Conservation (phyloP, 495 filamentous ascomycete species). For the Massariosphaeria phaeospora region DNA sequence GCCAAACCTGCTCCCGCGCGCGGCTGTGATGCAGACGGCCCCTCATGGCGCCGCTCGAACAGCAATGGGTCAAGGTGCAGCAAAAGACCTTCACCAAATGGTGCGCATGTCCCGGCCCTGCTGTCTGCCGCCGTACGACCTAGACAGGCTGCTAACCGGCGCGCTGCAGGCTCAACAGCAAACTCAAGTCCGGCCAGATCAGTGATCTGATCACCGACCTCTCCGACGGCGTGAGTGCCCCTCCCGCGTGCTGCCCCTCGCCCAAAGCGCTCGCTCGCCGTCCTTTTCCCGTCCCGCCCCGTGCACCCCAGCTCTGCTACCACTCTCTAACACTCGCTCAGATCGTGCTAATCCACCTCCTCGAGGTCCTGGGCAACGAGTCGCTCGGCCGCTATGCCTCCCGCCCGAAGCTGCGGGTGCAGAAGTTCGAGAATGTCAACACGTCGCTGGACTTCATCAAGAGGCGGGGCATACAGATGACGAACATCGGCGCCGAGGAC, state of each 20-base stretch:
- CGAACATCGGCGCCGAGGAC: conserved; percentile 97
- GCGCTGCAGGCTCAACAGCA: conserved; percentile 78
- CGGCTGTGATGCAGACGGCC: conserved; percentile 17
- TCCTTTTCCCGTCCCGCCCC: not conserved
- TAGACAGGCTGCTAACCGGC: conserved; percentile 18
- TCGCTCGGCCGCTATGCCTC: conserved; percentile 95
- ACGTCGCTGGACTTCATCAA: conserved; percentile 90
- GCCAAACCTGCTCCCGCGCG: not conserved
- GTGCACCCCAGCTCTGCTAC: not conserved
- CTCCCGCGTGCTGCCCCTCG: no score
- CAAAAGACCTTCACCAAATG: conserved; percentile 99
- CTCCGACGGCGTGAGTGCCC: conserved; percentile 75
- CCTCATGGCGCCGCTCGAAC: conserved; percentile 62
- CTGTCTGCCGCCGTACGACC: conserved; percentile 15
- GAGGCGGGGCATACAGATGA: conserved; percentile 86
- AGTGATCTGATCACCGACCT: conserved; percentile 83
- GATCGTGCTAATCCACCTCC: conserved; percentile 91
- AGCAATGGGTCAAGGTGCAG: conserved; percentile 93
- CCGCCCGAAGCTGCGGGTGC: conserved; percentile 90
- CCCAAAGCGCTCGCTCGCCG: no score
- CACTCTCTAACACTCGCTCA: conserved; percentile 38
- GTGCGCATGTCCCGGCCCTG: conserved; percentile 43
- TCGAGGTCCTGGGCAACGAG: conserved; percentile 89
- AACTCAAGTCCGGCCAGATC: conserved; percentile 73
- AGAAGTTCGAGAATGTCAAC: conserved; percentile 98